These are phyloP conservation scores for Penicillium thymicola DNA, from an alignment of 2,329 filamentous ascomycete species.

Conservation along the genomic window DNA sequence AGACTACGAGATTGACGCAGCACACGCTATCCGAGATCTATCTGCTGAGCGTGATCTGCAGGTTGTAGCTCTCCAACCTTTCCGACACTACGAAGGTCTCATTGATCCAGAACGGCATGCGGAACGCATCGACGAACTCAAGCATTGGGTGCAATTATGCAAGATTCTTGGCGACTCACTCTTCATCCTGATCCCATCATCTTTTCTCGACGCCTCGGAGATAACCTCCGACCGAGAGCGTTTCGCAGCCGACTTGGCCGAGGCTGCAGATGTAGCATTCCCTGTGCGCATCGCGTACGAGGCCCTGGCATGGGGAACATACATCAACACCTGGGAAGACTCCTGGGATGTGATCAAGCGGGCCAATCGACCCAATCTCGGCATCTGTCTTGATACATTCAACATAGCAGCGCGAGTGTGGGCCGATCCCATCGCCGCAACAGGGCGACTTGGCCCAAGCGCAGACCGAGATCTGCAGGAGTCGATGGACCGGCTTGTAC, in stretches of 20 bases:
- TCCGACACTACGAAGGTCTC: constrained; percentile 66
- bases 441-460: constrained; percentile 48
- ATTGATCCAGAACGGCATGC: constrained; percentile 14
- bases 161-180: constrained; percentile 20
- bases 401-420: constrained; percentile 70
- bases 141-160: constrained; percentile 18
- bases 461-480: constrained; percentile 54
- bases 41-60: constrained; percentile 53
- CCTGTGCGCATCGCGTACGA: constrained; percentile 60
- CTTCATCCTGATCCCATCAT: constrained; percentile 25
- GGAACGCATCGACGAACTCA: constrained; percentile 19
- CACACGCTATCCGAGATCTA: constrained; percentile 51
- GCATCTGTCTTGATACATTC: constrained; percentile 73
- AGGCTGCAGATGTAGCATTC: constrained; percentile 21
- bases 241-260: constrained; percentile 17
- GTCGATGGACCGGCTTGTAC: constrained; percentile 55
- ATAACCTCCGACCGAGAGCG: constrained; percentile 19
- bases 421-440: constrained; percentile 59
- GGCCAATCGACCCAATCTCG: constrained; percentile 68
- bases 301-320: constrained; percentile 67
- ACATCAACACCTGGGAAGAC: constrained; percentile 66
- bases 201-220: constrained; percentile 18
- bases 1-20: constrained; percentile 58
- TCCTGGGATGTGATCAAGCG: constrained; percentile 65
- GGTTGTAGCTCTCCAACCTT: constrained; percentile 68